Base-by-base conservation (phyloP, 805 yeast species). In the Starmera amethionina region DNA sequence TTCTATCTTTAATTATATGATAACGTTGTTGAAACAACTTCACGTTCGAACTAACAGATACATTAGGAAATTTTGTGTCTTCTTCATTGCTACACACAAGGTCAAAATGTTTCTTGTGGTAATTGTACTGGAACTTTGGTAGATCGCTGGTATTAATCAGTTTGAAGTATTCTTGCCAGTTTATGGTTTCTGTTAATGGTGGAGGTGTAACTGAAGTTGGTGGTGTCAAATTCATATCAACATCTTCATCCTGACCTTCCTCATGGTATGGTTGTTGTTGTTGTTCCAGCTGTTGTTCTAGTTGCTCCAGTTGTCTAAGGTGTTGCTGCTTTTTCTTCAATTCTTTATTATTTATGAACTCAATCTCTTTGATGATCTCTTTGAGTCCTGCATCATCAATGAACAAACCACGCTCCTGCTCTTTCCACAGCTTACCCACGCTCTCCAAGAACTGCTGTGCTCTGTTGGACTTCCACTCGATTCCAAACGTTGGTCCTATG, bases 351-450 rank as follows among this genome's bases (percentile, higher is more conserved):
- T 58, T 32, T 55, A 35, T 5, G 49, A 31, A 56, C 37, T 51
- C 64, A 30, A 74, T 52, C 47, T 88, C 95, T 38, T 70, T 70
- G 13, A 89, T 65, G 3, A 90, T 78, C 31, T 72, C 73, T 1
- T 62, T 58, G 13, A 88, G 68, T 4, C 85, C 82, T 3, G 71
- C 75, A 3, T 89, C 87, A 51, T 87, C 96, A 2, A 90, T 67
- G 49, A 90, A 90, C 8, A 88, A 53, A 0, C 96, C 96, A 35
- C 90, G 67, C 41, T 86, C 95, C 53, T 88, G 95, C 36, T 77
- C 83, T 51, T 87, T 88, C 97, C 97, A 90, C 4, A 74, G 50
- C 32, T 72, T 67, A 3, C 94, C 96, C 14, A 90, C 70, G 8
- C 78, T 80, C 52, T 93, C 97, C 19, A 90, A 55, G 48, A 78